phyloP scores from a whole-genome alignment of 2,329 filamentous ascomycete species.

The Bimuria novae-zelandiae region DNA sequence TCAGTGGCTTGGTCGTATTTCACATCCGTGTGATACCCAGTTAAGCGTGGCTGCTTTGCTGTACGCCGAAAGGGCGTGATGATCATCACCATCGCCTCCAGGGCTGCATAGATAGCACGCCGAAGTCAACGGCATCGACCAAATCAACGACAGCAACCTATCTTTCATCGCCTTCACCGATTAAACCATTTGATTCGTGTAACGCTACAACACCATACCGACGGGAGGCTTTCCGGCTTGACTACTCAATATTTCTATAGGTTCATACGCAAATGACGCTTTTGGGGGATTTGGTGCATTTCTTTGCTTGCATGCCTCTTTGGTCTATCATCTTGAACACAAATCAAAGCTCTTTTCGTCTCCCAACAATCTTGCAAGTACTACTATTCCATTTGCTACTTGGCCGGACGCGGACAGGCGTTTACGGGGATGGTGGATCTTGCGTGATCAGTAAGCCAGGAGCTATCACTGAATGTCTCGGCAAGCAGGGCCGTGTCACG shows the following conservation, averaged over 20 bases:
- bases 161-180: background rate
- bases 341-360: background rate
- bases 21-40: too few species aligned
- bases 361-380: background rate
- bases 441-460: slow-evolving; percentile 6
- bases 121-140: background rate
- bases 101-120: background rate
- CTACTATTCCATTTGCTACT: background rate
- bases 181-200: background rate
- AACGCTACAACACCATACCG: background rate
- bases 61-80: background rate
- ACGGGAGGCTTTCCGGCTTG: background rate
- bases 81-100: background rate
- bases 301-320: too few species aligned
- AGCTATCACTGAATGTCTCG: background rate
- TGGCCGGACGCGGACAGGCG: background rate
- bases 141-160: background rate
- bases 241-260: too few species aligned
- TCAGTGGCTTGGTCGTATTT: too few species aligned
- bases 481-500: background rate
- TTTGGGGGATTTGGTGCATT: too few species aligned
- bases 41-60: background rate
- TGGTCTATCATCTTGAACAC: too few species aligned
- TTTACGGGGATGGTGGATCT: background rate
- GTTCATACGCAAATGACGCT: too few species aligned